These are phyloP conservation scores for Aspergillus sp. DNA, from an alignment of 2,329 filamentous ascomycete genomes.

Conservation along the genomic window DNA sequence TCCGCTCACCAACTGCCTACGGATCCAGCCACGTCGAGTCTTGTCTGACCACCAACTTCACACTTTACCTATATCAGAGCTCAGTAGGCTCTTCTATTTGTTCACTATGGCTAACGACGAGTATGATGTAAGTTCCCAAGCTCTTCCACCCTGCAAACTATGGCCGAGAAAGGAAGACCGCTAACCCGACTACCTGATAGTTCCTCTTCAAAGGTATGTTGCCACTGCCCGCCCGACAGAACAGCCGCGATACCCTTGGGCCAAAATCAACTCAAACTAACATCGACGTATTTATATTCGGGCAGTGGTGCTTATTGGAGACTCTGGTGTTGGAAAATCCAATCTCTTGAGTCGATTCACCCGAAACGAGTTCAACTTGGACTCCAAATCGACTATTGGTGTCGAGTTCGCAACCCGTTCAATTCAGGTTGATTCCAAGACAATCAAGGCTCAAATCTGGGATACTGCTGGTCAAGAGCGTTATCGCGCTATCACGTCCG, in stretches of 20 bases:
- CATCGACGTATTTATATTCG: slow-evolving; percentile 16
- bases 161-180: neutral
- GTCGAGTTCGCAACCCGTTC: slow-evolving; percentile 98
- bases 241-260: slow-evolving; percentile 17
- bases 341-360: slow-evolving; percentile 99
- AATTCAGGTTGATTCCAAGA: slow-evolving; percentile 99
- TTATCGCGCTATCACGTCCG: slow-evolving; percentile 98
- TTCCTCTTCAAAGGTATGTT: slow-evolving; percentile 96
- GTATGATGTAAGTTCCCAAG: slow-evolving; percentile 79
- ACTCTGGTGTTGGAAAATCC: slow-evolving; percentile 99
- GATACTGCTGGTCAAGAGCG: slow-evolving; percentile 98
- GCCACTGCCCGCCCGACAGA: slow-evolving; percentile 23
- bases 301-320: slow-evolving; percentile 94
- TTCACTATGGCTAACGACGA: slow-evolving; percentile 94
- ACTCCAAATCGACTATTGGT: slow-evolving; percentile 99
- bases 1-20: slow-evolving; percentile 19
- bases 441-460: slow-evolving; percentile 99
- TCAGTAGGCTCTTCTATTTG: slow-evolving; percentile 22
- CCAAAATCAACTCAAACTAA: slow-evolving; percentile 18
- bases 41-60: slow-evolving; percentile 16
- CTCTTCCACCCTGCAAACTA: neutral
- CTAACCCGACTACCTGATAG: slow-evolving; percentile 49
- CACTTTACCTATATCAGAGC: slow-evolving; percentile 20
- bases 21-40: slow-evolving; percentile 20
- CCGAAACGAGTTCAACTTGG: slow-evolving; percentile 99